A percentile compares a stretch with the other conserved stretches of the same genome.
Conservation (phyloP, 2,329 filamentous ascomycete species). For the Diaporthe sp. region DNA sequence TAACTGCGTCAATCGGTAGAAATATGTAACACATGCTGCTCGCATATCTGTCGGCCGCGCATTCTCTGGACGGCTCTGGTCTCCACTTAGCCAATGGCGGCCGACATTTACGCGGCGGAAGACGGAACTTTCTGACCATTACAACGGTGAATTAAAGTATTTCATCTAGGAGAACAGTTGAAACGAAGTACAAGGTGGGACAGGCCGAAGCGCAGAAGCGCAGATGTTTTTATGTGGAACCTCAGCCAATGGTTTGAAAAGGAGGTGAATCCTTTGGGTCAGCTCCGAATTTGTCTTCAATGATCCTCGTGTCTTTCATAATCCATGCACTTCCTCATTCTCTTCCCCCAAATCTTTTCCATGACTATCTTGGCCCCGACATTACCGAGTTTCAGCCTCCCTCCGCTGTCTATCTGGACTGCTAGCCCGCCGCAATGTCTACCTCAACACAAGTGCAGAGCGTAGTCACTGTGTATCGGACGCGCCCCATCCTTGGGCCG, state of each 20-base stretch:
- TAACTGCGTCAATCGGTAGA: no score
- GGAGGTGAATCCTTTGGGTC: background rate
- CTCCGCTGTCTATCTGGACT: background rate
- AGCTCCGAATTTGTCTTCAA: background rate
- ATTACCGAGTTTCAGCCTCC: no score
- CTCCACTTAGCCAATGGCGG: no score
- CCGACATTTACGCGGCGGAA: no score
- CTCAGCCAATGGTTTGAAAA: background rate
- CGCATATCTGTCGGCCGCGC: no score
- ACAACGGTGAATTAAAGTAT: no score
- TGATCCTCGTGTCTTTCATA: background rate
- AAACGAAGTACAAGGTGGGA: no score
- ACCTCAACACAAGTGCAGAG: background rate
- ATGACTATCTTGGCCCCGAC: background rate
- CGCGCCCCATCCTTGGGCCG: slow-evolving; percentile 8
- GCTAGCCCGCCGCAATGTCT: background rate
- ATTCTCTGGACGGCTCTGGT: no score
- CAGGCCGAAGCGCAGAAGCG: background rate
- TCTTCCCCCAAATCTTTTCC: background rate
- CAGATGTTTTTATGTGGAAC: background rate
- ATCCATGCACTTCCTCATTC: background rate
- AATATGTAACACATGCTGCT: no score
- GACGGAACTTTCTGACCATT: no score
- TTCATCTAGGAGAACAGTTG: no score
- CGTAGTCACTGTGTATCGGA: background rate